A percentile compares a stretch with the other conserved stretches of the same genome.
These are phyloP conservation scores for Xylaria scruposa DNA, from an alignment of 495 filamentous ascomycete species.

Conservation along the genomic window DNA sequence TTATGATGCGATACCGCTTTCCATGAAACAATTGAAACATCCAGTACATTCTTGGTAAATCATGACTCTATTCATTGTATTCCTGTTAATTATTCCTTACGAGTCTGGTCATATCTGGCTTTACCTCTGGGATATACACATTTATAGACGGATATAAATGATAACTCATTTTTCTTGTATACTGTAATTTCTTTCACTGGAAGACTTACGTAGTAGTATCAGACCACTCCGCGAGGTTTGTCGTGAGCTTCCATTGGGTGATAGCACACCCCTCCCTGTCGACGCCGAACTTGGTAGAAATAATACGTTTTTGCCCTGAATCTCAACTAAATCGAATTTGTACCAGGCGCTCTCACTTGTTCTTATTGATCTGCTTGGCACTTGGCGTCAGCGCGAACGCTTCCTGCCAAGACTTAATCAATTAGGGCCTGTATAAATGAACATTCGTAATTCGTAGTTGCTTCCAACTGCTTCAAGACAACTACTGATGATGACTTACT, in stretches of 20 bases:
- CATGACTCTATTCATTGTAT: too few relatives aligned
- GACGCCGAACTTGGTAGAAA: neutral
- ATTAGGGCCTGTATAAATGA: neutral
- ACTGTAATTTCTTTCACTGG: too few relatives aligned
- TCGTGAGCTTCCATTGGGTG: neutral
- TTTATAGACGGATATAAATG: too few relatives aligned
- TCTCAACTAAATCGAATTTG: neutral
- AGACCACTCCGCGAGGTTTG: neutral
- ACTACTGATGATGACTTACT: neutral
- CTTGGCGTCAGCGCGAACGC: neutral
- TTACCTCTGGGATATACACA: too few relatives aligned
- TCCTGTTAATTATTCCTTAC: too few relatives aligned
- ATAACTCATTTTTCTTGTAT: too few relatives aligned
- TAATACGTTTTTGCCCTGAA: neutral
- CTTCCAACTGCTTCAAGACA: neutral
- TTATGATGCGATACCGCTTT: too few relatives aligned
- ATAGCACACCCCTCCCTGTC: neutral
- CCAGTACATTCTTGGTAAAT: too few relatives aligned
- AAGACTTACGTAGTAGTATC: too few relatives aligned
- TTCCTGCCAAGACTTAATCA: neutral
- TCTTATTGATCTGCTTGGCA: neutral
- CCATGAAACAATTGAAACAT: too few relatives aligned
- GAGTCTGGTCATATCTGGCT: too few relatives aligned
- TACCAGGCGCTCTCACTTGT: neutral
- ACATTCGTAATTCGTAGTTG: neutral